Evolutionary conservation across 2,329 filamentous ascomycete genomes (phyloP).

Genomic region (Laburnicola sp.): DNA sequence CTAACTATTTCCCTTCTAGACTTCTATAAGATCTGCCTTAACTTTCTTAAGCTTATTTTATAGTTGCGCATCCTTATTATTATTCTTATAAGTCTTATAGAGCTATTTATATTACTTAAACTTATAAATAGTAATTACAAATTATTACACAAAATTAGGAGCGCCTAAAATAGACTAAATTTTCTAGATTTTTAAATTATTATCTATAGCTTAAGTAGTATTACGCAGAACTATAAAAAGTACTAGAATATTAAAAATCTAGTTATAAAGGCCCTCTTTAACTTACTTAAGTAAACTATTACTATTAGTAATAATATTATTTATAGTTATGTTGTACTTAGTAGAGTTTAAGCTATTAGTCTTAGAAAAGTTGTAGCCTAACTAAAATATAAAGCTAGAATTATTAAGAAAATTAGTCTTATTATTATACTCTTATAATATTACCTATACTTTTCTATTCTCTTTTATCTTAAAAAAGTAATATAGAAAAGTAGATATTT

Average conservation of each 20-base stretch:
- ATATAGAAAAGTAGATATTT: neutral
- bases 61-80: neutral
- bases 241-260: neutral
- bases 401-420: too few species aligned
- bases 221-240: neutral
- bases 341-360: neutral
- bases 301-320: neutral
- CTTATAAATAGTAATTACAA: neutral
- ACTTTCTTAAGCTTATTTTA: neutral
- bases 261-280: neutral
- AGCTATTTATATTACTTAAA: neutral
- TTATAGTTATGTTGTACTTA: neutral
- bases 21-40: neutral
- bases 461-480: neutral
- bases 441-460: too few species aligned
- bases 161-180: too few species aligned
- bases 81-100: neutral
- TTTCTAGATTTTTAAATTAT: neutral
- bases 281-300: neutral
- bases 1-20: neutral
- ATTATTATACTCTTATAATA: too few species aligned
- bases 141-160: neutral
- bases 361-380: neutral
- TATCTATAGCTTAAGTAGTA: neutral
- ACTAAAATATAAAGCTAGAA: too few species aligned